Percentiles rank a stretch among this genome's conserved stretches.
Conservation (phyloP, 495 filamentous ascomycete genomes). For the Evernia prunastri region DNA sequence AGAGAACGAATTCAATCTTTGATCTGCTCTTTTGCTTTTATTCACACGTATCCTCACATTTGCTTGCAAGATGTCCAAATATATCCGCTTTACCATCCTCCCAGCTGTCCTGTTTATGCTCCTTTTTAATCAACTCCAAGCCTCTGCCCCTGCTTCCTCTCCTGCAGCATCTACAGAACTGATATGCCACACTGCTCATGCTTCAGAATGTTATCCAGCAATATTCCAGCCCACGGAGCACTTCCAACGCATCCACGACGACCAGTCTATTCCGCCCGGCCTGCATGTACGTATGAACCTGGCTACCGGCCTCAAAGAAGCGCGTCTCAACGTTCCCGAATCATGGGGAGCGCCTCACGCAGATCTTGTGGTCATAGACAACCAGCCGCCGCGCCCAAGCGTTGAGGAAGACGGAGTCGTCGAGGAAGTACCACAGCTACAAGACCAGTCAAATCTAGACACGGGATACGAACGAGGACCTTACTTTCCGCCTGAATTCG, state of each 20-base stretch:
- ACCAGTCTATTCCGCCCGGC: constrained; percentile 57
- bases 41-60: neutral
- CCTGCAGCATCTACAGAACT: constrained; percentile 36
- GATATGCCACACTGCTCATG: constrained; percentile 56
- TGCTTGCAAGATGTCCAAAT: constrained; percentile 1
- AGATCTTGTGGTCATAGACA: constrained; percentile 26
- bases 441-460: constrained; percentile 7
- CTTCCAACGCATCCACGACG: constrained; percentile 54
- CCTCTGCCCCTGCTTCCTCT: constrained; percentile 16
- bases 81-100: neutral
- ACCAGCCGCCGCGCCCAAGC: constrained; percentile 6
- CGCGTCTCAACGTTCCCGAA: constrained; percentile 42
- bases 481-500: neutral
- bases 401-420: neutral
- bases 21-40: neutral
- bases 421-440: neutral
- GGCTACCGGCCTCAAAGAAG: constrained; percentile 55
- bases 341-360: constrained; percentile 11
- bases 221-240: constrained; percentile 54
- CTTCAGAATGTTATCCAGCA: constrained; percentile 56
- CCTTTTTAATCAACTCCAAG: neutral
- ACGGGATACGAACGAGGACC: neutral
- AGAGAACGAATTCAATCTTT: neutral
- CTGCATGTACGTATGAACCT: constrained; percentile 60
- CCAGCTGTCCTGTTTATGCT: constrained; percentile 1